These are phyloP conservation scores for Pelargonium australe DNA, from an alignment of 441 rosid genomes.

Conservation along the genomic window DNA sequence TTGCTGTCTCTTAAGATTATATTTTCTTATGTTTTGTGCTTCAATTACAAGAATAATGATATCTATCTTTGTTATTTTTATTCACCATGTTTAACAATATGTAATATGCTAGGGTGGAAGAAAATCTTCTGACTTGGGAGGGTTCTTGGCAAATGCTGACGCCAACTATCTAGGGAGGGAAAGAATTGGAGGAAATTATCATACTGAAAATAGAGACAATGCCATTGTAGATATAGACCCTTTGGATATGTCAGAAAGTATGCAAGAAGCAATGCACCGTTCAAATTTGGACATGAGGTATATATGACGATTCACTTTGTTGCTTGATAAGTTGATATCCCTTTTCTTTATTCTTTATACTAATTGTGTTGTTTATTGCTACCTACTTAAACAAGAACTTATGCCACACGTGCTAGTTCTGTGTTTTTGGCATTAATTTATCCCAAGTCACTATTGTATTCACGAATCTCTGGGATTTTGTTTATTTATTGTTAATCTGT, in stretches of 20 bases:
- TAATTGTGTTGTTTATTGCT: no score
- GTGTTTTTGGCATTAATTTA: not conserved
- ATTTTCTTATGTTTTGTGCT: not conserved
- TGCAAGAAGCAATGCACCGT: conserved; percentile 96
- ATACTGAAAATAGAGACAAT: conserved; percentile 33
- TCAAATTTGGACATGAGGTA: conserved; percentile 93
- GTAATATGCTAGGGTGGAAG: conserved; percentile 50
- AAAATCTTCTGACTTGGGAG: conserved; percentile 58
- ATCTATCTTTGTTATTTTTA: not conserved
- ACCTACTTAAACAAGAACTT: not conserved
- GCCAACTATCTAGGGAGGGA: conserved; percentile 44
- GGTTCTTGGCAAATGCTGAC: conserved; percentile 67
- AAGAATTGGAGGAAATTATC: conserved; percentile 37
- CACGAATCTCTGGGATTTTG: not conserved
- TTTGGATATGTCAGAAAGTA: conserved; percentile 93
- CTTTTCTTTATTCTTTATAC: not conserved
- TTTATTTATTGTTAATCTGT: not conserved
- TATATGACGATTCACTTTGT: conserved; percentile 26
- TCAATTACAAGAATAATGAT: not conserved
- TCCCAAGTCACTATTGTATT: not conserved
- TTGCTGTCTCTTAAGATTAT: not conserved
- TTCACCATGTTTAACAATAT: not conserved
- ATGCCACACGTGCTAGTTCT: not conserved
- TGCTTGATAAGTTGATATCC: conserved; percentile 8
- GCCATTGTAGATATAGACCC: conserved; percentile 52